Percentiles rank a stretch among this genome's conserved stretches.
Conservation (phyloP, 1,139 yeast species). For the Yamadazyma pseudoaaseri region DNA sequence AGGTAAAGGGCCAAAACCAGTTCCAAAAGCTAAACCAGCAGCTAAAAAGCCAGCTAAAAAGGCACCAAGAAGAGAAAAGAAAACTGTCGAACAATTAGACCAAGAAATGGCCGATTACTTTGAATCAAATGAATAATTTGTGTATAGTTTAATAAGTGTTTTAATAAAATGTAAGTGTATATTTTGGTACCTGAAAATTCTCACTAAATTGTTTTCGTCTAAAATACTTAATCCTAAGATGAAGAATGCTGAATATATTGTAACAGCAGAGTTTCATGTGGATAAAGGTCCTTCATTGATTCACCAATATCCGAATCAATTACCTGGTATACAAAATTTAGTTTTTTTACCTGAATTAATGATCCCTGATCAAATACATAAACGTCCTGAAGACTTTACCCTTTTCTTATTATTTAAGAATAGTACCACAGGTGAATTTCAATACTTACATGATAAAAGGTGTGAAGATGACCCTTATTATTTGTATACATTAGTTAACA, state of each 20-base stretch:
- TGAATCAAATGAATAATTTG: conserved; percentile 18
- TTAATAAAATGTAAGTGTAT: too few species aligned
- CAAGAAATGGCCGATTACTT: conserved; percentile 92
- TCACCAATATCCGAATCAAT: conserved; percentile 47
- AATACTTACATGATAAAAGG: conserved; percentile 32
- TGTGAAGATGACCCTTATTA: conserved; percentile 48
- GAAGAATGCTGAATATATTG: conserved; percentile 42
- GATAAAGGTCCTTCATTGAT: conserved; percentile 52
- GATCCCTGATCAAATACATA: conserved; percentile 64
- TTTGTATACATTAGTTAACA: conserved; percentile 56
- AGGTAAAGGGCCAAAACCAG: conserved; percentile 15
- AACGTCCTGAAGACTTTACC: conserved; percentile 60
- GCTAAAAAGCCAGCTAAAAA: conserved; percentile 29
- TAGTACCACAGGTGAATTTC: conserved; percentile 37
- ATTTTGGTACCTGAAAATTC: too few species aligned
- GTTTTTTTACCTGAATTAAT: conserved; percentile 53
- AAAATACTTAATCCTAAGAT: not conserved
- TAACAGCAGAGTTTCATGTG: conserved; percentile 60
- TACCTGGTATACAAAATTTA: conserved; percentile 44
- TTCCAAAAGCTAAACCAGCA: conserved; percentile 17
- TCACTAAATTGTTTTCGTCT: conserved; percentile 1
- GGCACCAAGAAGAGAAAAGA: conserved; percentile 55
- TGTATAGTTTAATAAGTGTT: too few species aligned
- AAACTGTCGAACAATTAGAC: conserved; percentile 86
- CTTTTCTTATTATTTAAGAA: conserved; percentile 51